Evolutionary conservation across 257 asterid species (phyloP), one percentile per base, ranked within the genome.

Genomic region (Capsicum baccatum): DNA sequence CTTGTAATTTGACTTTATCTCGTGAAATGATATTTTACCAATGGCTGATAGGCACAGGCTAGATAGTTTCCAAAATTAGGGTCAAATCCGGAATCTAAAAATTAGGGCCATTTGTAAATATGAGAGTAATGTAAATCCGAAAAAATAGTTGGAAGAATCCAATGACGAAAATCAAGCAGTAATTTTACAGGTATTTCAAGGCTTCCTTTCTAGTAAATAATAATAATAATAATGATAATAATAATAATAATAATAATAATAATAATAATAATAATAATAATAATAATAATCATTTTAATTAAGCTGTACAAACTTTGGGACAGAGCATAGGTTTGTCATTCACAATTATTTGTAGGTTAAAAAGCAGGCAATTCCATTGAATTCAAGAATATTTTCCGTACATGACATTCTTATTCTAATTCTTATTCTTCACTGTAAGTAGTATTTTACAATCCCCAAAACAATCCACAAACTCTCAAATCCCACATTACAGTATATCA

Each of bases 401-500:
- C 44, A 11, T 63, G 42, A 63, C 70, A 63, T 63, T 63, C 70
- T 63, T 17, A 58, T 58, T 63, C 70, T 63, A 6, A 58, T 58
- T 58, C 21, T 58, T 58, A 5, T 57, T 57, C 69, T 26, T 63
- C 16, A 4, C 44, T 21, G 5, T 63, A 55, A 55, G 15, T 11
- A 52, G 15, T 54, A 39, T 39, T 71, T 71, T 47, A 71, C 10
- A 42, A 2, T 44, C 48, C 48, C 1, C 13, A n/a, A n/a, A n/a
- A 9, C 6, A 52, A 56, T 14, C 17, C 79, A 47, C 58, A 47
- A 10, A 71, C 37, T n/a, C 58, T n/a, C 6, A n/a, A 10, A 9
- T 48, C 42, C 80, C 80, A 73, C 58, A 6, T 71, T 47, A 71
- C 39, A n/a, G 80, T n/a, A 73, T 73, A 47, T n/a, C 58, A 19